Conservation (phyloP, 1,139 yeast species). For the Candida freyschussii region DNA sequence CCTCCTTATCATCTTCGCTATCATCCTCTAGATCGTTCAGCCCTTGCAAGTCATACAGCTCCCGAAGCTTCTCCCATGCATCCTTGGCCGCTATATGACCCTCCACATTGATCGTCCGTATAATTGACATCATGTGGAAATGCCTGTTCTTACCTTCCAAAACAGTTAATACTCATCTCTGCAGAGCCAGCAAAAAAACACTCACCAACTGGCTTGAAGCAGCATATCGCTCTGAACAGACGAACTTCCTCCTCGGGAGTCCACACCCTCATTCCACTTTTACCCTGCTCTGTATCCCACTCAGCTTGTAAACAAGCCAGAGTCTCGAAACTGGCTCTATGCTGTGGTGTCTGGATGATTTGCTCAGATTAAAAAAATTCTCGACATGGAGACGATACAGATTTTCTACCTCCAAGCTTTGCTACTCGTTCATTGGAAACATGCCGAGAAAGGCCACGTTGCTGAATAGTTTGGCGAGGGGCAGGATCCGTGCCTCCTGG, state of each 20-base stretch:
- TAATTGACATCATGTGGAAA: conserved; percentile 52
- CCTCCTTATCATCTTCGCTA: conserved; percentile 20
- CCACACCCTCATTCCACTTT: conserved; percentile 39
- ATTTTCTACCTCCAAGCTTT: no score
- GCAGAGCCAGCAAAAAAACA: background rate
- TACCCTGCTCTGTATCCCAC: background rate
- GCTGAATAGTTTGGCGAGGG: conserved; percentile 58
- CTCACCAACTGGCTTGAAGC: conserved; percentile 55
- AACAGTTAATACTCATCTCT: conserved; percentile 1
- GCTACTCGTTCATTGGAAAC: background rate
- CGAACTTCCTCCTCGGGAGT: conserved; percentile 59
- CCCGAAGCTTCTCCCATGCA: conserved; percentile 52
- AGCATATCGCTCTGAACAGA: conserved; percentile 61
- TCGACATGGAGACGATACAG: background rate
- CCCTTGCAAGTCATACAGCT: conserved; percentile 50
- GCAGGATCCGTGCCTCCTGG: conserved; percentile 85
- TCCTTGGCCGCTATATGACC: conserved; percentile 42
- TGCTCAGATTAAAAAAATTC: conserved; percentile 2
- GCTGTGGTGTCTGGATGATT: no score
- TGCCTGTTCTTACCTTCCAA: conserved; percentile 38
- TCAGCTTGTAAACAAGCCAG: no score
- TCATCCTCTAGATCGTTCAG: conserved; percentile 49
- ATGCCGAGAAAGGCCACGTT: conserved; percentile 64
- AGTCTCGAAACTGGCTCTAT: no score
- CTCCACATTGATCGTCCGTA: conserved; percentile 47